Conservation (phyloP, 2,329 filamentous ascomycete genomes). For the Pseudogymnoascus sp. region DNA sequence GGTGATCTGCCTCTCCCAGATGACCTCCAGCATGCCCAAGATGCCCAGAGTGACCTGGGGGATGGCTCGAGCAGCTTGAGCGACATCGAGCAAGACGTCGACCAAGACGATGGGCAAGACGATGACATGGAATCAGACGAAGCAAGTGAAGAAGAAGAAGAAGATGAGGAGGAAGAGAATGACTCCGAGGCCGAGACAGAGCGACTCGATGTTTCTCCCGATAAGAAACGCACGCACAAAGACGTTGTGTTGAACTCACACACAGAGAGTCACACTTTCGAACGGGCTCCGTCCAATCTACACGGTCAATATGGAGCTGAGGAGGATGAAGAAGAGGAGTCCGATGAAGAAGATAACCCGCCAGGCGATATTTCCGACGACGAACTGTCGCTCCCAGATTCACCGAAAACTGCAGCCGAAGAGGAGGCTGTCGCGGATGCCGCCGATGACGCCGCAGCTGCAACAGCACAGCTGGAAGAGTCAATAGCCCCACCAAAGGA, state of each 20-base stretch:
- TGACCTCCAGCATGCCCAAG: slow-evolving; percentile 20
- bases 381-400: slow-evolving; percentile 23
- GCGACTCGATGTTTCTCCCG: slow-evolving; percentile 81
- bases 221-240: slow-evolving; percentile 49
- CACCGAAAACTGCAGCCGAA: slow-evolving; percentile 30
- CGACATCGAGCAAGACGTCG: slow-evolving; percentile 59
- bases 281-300: slow-evolving; percentile 70
- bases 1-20: slow-evolving; percentile 22
- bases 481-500: neutral
- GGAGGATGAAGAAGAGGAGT: slow-evolving; percentile 31
- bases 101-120: slow-evolving; percentile 64
- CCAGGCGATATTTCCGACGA: slow-evolving; percentile 11
- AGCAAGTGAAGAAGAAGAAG: slow-evolving; percentile 29
- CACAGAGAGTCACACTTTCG: slow-evolving; percentile 45
- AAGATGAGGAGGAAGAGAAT: slow-evolving; percentile 41
- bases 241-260: slow-evolving; percentile 52
- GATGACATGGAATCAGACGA: slow-evolving; percentile 44
- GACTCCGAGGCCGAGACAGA: slow-evolving; percentile 91
- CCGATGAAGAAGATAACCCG: slow-evolving; percentile 16
- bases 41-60: slow-evolving; percentile 36
- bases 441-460: slow-evolving; percentile 22
- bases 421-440: slow-evolving; percentile 27
- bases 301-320: slow-evolving; percentile 46
- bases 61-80: slow-evolving; percentile 84
- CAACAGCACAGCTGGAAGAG: slow-evolving; percentile 28